Percentiles rank a stretch among this genome's conserved stretches.
Conservation (phyloP, 306 rosid genomes). For the Medicago lupulina region DNA sequence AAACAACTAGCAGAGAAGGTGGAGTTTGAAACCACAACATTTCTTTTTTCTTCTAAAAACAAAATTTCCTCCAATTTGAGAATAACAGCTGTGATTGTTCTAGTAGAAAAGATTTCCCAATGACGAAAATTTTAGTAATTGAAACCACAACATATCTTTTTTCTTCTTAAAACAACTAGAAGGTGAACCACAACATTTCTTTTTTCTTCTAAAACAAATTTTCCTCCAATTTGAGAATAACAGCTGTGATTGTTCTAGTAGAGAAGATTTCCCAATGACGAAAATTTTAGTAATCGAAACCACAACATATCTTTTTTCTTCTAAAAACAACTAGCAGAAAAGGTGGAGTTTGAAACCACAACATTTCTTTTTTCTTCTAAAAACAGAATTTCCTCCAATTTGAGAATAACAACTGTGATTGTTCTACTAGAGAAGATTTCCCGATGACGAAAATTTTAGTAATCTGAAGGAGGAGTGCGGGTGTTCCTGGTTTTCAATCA, state of each 20-base stretch:
- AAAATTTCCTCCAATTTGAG: background rate
- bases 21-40: background rate
- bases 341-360: background rate
- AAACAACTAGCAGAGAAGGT: background rate
- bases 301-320: too few relatives aligned
- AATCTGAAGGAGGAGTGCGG: slow-evolving; percentile 41
- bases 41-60: background rate
- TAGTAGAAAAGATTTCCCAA: too few relatives aligned
- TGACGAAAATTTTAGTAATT: too few relatives aligned
- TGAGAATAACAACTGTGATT: background rate
- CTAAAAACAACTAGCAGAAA: background rate
- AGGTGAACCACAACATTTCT: too few relatives aligned
- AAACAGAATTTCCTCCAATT: background rate
- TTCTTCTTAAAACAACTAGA: background rate
- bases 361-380: background rate
- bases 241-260: background rate
- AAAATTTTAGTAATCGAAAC: too few relatives aligned
- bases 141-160: too few relatives aligned
- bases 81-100: background rate
- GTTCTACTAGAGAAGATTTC: slow-evolving; percentile 7
- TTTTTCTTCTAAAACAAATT: background rate
- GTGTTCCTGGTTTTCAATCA: background rate
- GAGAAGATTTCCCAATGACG: too few relatives aligned
- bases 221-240: background rate
- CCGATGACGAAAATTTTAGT: slow-evolving; percentile 41